Conservation (phyloP, 106 monocot genomes). For the Dendrobium officinale region DNA sequence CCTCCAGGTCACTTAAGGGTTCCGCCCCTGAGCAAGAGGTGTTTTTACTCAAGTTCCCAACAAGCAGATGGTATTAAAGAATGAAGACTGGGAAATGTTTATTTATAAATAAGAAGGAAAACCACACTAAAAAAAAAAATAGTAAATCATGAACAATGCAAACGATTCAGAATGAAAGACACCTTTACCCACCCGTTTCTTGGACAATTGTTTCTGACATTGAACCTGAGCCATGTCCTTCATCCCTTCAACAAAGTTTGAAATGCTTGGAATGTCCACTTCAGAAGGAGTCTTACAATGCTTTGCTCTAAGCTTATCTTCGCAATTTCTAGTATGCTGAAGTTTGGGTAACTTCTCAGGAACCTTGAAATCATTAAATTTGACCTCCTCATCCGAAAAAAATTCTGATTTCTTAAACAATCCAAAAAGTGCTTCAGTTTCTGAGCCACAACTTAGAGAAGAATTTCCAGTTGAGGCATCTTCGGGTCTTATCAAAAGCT, state of each 20-base stretch:
- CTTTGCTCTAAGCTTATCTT: conserved; percentile 9
- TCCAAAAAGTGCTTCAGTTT: conserved; percentile 2
- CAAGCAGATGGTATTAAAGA: too few species aligned
- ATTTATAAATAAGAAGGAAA: too few species aligned
- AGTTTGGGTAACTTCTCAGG: background rate
- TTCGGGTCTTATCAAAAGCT: too few species aligned
- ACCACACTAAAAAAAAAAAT: too few species aligned
- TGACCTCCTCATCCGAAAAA: background rate
- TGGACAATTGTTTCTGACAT: conserved; percentile 17
- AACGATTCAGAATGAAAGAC: background rate
- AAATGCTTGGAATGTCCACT: conserved; percentile 19
- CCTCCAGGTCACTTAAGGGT: too few species aligned
- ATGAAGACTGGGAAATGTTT: too few species aligned
- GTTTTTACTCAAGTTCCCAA: too few species aligned
- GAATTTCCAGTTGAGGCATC: conserved; percentile 1
- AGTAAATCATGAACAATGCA: background rate
- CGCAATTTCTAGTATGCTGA: background rate
- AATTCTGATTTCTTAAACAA: conserved; percentile 7
- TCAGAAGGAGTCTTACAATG: conserved; percentile 15
- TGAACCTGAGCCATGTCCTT: conserved; percentile 36
- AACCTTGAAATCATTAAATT: background rate
- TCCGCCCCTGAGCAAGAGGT: too few species aligned
- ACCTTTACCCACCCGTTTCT: conserved; percentile 24
- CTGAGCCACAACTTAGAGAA: background rate
- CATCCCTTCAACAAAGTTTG: conserved; percentile 28